A percentile compares a stretch with the other conserved stretches of the same genome.
Conservation (phyloP, 2,329 filamentous ascomycete genomes). For the Fusarium nurragi region DNA sequence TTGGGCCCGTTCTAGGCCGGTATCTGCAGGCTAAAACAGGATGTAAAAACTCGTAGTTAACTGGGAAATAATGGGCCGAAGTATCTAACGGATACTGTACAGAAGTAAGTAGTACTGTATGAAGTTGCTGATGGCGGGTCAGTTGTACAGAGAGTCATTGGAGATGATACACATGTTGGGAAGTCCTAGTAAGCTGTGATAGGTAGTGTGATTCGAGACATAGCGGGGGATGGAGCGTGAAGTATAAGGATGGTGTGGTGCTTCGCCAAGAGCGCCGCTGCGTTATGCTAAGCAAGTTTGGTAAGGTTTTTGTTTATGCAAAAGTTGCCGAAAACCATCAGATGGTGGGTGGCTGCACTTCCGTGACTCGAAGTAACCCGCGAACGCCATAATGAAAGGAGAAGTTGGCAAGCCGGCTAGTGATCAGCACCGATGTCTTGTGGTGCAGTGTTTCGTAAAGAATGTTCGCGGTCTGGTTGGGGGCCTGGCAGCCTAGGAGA, state of each 20-base stretch:
- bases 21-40: background rate
- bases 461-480: background rate
- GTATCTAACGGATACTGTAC: constrained; percentile 1
- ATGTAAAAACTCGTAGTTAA: background rate
- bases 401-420: constrained; percentile 20
- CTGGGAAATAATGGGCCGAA: background rate
- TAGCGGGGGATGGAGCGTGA: constrained; percentile 1
- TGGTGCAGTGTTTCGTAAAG: constrained; percentile 1
- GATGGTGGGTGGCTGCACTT: constrained; percentile 34
- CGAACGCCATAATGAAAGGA: constrained; percentile 27
- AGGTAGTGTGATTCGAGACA: constrained; percentile 26
- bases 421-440: constrained; percentile 27
- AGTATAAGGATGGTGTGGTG: constrained; percentile 15
- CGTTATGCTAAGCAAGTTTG: constrained; percentile 1
- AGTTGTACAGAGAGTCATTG: constrained; percentile 5
- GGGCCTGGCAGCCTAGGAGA: constrained; percentile 1
- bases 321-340: constrained; percentile 30
- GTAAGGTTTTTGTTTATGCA: constrained; percentile 2
- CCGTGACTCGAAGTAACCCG: constrained; percentile 31
- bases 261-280: constrained; percentile 10
- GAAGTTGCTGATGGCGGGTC: too few species aligned
- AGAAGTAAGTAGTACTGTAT: too few species aligned
- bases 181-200: constrained; percentile 26
- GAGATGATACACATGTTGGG: constrained; percentile 17
- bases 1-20: background rate